Evolutionary conservation across 768 basidiomycete species (phyloP), one percentile per base, ranked within the genome.

Genomic region (Chalciporus pseudorubinellus): DNA sequence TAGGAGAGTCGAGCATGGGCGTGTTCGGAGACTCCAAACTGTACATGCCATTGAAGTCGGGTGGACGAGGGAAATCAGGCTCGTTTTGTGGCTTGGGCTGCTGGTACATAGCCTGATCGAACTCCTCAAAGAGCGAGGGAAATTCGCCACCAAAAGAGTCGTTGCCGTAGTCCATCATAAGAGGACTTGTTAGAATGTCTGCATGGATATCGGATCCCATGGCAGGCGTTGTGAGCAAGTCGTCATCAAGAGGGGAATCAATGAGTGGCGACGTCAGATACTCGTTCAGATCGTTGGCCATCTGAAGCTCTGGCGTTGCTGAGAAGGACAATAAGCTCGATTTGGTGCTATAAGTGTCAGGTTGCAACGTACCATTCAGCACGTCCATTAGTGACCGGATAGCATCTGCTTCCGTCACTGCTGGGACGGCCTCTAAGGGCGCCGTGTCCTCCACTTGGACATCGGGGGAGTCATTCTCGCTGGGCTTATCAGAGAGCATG

Each of bases 401-500:
- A n/a, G 70, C 60, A 3, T 68, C 71, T 18, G 50, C 53, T 2
- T 69, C 63, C 53, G 65, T 53, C 31, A 61, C 53, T 3, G 41
- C 39, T 26, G 58, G 13, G 21, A 42, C 67, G 39, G 62, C 52
- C n/a, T 62, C 54, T 44, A 60, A 55, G 1, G 65, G 60, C 40
- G 60, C 63, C 34, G 60, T 48, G 55, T 66, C 66, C 62, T 57
- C 53, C 13, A 61, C 36, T 50, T 50, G 64, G 61, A 77, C 69
- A 22, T 66, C 54, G 33, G 67, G 56, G 60, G 67, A 63, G 33
- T 71, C 51, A 51, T 69, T 62, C 50, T 77, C 74, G 52, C 69
- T 62, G 21, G 81, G 72, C 39, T 75, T 76, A 58, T 77, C 73
- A 19, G 76, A 72, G 58, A 89, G 66, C 88, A 90, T 90, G 54